Evolutionary conservation across 768 basidiomycete genomes (phyloP), one percentile per base, ranked within the genome.

Genomic region (Agaricus subrufescens): DNA sequence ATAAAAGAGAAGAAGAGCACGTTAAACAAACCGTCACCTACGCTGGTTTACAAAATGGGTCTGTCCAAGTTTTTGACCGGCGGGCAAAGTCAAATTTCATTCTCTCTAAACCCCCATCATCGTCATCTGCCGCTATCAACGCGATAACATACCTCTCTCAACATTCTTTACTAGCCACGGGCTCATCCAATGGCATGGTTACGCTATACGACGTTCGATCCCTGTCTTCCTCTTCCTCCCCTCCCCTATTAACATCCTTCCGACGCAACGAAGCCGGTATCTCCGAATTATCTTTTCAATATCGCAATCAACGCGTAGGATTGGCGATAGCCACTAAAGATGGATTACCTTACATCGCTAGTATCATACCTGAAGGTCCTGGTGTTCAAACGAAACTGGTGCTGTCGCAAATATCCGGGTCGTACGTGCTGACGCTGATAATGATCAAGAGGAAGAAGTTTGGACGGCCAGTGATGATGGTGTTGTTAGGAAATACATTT

Each of bases 391-490:
- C 72, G 10, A 86, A 89, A 61, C 68, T 86, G 3, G 73, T 81
- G 0, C 80, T 7, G 78, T 84, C 27, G 69, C 81, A 39, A 66
- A 69, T 44, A 67, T 84, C 4, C 64, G 70, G 25, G 43, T 34
- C 8, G 31, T 50, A 19, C 50, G 51, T 4, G 60, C 51, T 3
- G 46, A 12, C 19, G 19, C 19, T 27, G 26, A 6, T 46, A 51
- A 30, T 60, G 67, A 0, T 65, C 65, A 34, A 34, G 34, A 19
- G 19, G 19, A 6, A 34, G 34, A 73, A 37, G 65, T 84, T 3
- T 85, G 84, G 84, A 79, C 71, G 54, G 82, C 82, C 8, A 78
- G 81, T 44, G 84, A 87, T 60, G 86, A 87, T 69, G 84, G 82
- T 0, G 63, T 85, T 37, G 82, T 87, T 0, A 39, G 50, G 46